Evolutionary conservation across 2,329 filamentous ascomycete species (phyloP).

Genomic region (Arthrinium puccinioides): DNA sequence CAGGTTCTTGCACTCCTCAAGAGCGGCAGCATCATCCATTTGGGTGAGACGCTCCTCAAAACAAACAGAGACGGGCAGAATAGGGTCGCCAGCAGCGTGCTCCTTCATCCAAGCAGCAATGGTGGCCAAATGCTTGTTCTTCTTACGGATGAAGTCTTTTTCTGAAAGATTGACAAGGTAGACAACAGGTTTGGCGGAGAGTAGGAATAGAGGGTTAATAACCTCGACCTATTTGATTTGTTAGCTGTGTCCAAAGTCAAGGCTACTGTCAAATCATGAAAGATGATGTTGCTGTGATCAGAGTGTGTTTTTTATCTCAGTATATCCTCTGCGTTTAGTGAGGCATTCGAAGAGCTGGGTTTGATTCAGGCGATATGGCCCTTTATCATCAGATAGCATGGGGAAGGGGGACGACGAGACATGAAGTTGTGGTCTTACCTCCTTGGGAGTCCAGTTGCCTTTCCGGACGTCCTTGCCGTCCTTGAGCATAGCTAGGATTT

Average conservation of each 20-base stretch:
- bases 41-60: constrained; percentile 88
- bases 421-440: constrained; percentile 59
- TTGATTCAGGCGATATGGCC: constrained; percentile 89
- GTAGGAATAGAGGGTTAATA: constrained; percentile 92
- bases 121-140: constrained; percentile 97
- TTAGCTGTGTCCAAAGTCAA: constrained; percentile 16
- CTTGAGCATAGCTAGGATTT: constrained; percentile 75
- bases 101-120: constrained; percentile 94
- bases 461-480: constrained; percentile 91
- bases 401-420: constrained; percentile 10
- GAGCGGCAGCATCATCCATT: constrained; percentile 70
- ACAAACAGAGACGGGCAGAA: constrained; percentile 86
- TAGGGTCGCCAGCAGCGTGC: constrained; percentile 77
- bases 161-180: constrained; percentile 96
- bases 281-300: constrained; percentile 38
- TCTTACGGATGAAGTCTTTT: constrained; percentile 94
- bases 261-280: constrained; percentile 8
- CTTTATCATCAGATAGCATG: constrained; percentile 84
- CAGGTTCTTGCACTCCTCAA: constrained; percentile 82
- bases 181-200: constrained; percentile 94
- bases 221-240: constrained; percentile 68
- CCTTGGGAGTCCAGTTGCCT: constrained; percentile 82
- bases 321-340: constrained; percentile 69
- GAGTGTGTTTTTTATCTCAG: constrained; percentile 78
- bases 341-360: constrained; percentile 99